These are phyloP conservation scores for Aureobasidium sp. DNA, from an alignment of 2,329 filamentous ascomycete species.

Conservation along the genomic window DNA sequence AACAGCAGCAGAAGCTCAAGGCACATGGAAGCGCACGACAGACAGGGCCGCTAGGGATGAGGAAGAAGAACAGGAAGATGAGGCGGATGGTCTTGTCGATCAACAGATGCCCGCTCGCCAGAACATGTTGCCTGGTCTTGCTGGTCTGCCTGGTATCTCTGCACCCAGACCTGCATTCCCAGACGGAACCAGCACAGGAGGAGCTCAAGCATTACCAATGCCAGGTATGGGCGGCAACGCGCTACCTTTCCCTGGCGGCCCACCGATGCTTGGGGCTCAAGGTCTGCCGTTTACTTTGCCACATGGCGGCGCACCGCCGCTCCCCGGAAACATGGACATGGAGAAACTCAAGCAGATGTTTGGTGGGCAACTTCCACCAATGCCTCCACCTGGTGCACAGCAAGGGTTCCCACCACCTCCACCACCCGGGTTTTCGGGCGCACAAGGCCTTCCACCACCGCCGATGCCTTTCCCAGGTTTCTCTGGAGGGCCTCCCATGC, in stretches of 20 bases:
- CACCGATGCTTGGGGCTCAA: conserved; percentile 13
- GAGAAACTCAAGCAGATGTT: conserved; percentile 24
- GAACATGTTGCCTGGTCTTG: conserved; percentile 56
- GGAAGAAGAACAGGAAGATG: conserved; percentile 89
- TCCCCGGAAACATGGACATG: conserved; percentile 24
- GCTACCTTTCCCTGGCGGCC: conserved; percentile 22
- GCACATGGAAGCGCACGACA: conserved; percentile 90
- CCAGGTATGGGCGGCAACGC: not conserved
- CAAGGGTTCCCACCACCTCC: conserved; percentile 22
- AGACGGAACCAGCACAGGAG: conserved; percentile 37
- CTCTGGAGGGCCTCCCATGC: conserved; percentile 15
- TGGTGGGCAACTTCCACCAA: conserved; percentile 22
- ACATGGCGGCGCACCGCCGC: conserved; percentile 14
- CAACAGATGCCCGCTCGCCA: conserved; percentile 66
- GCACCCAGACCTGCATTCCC: conserved; percentile 24
- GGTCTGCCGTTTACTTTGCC: conserved; percentile 18
- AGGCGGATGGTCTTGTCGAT: conserved; percentile 84
- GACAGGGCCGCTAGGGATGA: conserved; percentile 84
- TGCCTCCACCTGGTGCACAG: conserved; percentile 17
- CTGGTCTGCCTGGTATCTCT: conserved; percentile 44
- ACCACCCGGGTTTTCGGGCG: conserved; percentile 16
- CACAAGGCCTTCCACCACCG: conserved; percentile 14
- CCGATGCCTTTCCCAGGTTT: conserved; percentile 24
- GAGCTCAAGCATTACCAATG: conserved; percentile 24
- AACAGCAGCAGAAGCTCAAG: conserved; percentile 82